These are phyloP conservation scores for Conticribra guillardii DNA, from an alignment of 108 stramenopile species.

Conservation along the genomic window DNA sequence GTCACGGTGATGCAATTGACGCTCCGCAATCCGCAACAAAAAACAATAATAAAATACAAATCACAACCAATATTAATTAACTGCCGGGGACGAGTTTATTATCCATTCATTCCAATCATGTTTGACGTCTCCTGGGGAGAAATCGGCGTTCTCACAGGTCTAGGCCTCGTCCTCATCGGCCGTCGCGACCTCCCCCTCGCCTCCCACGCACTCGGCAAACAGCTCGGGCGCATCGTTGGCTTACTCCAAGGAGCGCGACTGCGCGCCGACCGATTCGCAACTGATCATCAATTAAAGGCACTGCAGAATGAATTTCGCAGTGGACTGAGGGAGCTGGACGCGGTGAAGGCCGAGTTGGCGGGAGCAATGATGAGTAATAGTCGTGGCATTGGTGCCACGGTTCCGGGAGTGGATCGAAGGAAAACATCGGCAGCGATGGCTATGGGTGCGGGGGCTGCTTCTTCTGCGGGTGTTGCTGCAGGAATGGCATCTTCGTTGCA, in stretches of 20 bases:
- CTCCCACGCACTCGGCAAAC: slow-evolving; percentile 63
- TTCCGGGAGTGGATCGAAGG: slow-evolving; percentile 56
- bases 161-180: slow-evolving; percentile 66
- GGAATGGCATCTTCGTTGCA: background rate
- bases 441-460: background rate
- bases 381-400: slow-evolving; percentile 56
- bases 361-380: slow-evolving; percentile 52
- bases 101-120: too few relatives aligned
- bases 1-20: too few relatives aligned
- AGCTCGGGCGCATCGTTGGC: slow-evolving; percentile 83
- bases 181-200: slow-evolving; percentile 74
- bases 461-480: background rate
- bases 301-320: slow-evolving; percentile 83
- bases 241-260: slow-evolving; percentile 81
- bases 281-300: slow-evolving; percentile 71
- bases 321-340: slow-evolving; percentile 82
- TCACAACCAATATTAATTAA: too few relatives aligned
- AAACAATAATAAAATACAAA: too few relatives aligned
- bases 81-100: too few relatives aligned
- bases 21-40: too few relatives aligned
- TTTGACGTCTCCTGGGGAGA: slow-evolving; percentile 86
- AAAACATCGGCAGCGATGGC: slow-evolving; percentile 6
- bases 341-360: slow-evolving; percentile 83
- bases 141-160: slow-evolving; percentile 54
- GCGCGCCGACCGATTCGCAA: slow-evolving; percentile 80